Evolutionary conservation across 2,329 filamentous ascomycete genomes (phyloP).

Genomic region (Xylaria polymorpha): DNA sequence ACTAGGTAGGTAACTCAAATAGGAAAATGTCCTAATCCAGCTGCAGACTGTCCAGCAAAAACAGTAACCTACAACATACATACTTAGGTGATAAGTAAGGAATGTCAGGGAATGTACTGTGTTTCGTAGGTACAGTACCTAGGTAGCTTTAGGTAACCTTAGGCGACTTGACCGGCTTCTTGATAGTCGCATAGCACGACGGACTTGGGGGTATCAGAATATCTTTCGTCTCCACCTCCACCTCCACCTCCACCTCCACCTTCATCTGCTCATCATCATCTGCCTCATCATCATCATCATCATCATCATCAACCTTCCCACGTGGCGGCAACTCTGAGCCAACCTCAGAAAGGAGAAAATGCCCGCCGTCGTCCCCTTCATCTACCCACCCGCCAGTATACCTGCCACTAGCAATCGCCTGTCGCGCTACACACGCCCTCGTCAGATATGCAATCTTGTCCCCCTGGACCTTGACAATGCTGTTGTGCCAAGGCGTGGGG

Average conservation of each 20-base stretch:
- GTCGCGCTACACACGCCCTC: constrained; percentile 39
- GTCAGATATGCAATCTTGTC: constrained; percentile 36
- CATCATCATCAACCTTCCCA: neutral
- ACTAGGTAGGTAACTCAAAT: too few species aligned
- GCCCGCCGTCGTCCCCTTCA: constrained; percentile 3
- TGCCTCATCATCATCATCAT: neutral
- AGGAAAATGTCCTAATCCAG: too few species aligned
- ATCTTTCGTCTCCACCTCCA: neutral
- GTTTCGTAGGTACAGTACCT: too few species aligned
- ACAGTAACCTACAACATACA: too few species aligned
- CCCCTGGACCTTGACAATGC: constrained; percentile 46
- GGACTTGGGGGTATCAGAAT: neutral
- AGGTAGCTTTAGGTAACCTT: too few species aligned
- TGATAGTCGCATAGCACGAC: neutral
- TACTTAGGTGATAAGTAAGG: too few species aligned
- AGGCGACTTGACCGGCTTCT: neutral
- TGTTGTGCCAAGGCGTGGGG: constrained; percentile 58
- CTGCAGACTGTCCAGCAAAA: too few species aligned
- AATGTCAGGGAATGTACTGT: too few species aligned
- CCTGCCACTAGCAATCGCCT: constrained; percentile 32
- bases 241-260: neutral
- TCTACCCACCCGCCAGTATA: constrained; percentile 35
- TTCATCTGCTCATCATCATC: neutral
- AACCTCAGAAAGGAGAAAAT: constrained; percentile 10
- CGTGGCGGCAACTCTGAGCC: neutral